Conservation (phyloP, 2,329 filamentous ascomycete species). For the Rhynchosporium agropyri region DNA sequence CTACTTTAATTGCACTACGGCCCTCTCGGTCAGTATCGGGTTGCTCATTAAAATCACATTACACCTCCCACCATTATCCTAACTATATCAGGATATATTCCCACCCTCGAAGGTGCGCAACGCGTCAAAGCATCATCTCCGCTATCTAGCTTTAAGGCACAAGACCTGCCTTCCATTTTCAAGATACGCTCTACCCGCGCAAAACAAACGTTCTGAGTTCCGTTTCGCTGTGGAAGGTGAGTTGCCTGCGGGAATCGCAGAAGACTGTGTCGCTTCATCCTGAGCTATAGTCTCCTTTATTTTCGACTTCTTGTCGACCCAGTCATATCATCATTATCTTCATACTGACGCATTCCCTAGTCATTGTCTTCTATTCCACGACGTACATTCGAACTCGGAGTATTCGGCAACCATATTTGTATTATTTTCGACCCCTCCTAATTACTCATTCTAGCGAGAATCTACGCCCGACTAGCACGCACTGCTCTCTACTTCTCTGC, state of each 20-base stretch:
- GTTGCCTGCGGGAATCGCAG: background rate
- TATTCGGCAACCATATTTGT: background rate
- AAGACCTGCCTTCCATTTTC: background rate
- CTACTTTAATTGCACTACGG: background rate
- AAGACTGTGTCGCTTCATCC: constrained; percentile 1
- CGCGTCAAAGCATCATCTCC: background rate
- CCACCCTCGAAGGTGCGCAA: background rate
- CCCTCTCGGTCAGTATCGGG: background rate
- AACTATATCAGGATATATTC: background rate
- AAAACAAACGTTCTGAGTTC: background rate
- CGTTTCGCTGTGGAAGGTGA: background rate
- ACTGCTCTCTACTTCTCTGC: background rate
- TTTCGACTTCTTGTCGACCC: background rate
- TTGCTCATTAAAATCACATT: background rate
- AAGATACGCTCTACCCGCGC: background rate
- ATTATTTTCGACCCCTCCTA: background rate
- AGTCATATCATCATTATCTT: background rate
- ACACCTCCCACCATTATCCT: background rate
- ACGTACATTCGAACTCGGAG: background rate
- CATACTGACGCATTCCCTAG: background rate
- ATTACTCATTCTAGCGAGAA: background rate
- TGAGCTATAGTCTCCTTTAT: background rate
- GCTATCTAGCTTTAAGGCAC: background rate
- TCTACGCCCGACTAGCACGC: background rate
- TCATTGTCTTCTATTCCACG: background rate